Evolutionary conservation across 139 green algal genomes (phyloP), one percentile per base, ranked within the genome.

Genomic region (Picochlorum sp.): DNA sequence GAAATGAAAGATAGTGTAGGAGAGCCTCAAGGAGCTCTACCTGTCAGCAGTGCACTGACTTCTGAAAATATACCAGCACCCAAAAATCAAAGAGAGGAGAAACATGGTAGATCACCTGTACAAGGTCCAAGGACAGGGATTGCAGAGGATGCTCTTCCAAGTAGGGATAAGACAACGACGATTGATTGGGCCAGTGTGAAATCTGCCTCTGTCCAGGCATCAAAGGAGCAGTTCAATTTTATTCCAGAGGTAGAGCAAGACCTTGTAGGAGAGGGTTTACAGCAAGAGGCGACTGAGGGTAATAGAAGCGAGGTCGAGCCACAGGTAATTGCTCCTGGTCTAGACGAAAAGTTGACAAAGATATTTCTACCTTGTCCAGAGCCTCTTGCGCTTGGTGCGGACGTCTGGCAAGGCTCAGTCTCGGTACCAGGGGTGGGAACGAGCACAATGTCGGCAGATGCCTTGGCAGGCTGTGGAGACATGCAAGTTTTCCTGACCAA

Each of bases 401-500:
- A 52, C 16, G 51, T 65, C 43, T 74, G 67, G 67, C 29, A 64
- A 55, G 60, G 60, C 1, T 32, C 47, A 26, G 55, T 69, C 13
- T 31, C 40, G 16, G 33, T 74, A 35, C 67, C 67, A 14, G 59
- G 58, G 30, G 33, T 14, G 12, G 67, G 67, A 7, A 55, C 36
- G 33, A 53, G 55, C 26, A 57, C 37, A 57, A 40, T 65, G 10
- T 18, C 32, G 1, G 60, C 44, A 13, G 61, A 69, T 52, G 59
- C 54, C 24, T 25, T 74, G 36, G 60, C 44, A 9, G 67, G 67
- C 9, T 30, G 28, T 29, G 59, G 33, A 7, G 60, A 69, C 24
- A 25, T 39, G 53, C 40, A 3, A 24, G 69, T 35, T 45, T 74
- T 36, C 58, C 60, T 10, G 43, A 55, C 3, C 50, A 33, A 33